Evolutionary conservation across 176 grass and related monocot species (phyloP).

Genomic region (Chrysopogon serrulatus): DNA sequence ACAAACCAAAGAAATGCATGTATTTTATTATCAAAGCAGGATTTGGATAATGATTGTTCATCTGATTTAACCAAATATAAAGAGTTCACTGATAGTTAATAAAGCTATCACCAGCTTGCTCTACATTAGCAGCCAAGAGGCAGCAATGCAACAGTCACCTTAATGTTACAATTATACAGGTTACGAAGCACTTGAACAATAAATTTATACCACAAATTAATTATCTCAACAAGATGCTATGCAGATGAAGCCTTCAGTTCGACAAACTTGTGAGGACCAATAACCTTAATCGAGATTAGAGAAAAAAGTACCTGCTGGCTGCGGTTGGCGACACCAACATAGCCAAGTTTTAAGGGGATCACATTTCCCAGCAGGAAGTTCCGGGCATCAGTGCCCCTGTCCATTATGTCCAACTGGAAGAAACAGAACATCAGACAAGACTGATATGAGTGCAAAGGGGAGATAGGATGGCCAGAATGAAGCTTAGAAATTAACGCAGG

Average conservation of each 20-base stretch:
- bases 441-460: neutral
- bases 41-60: neutral
- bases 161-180: neutral
- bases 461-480: neutral
- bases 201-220: neutral
- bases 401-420: slow-evolving; percentile 98
- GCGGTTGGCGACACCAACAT: slow-evolving; percentile 90
- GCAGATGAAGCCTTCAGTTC: neutral
- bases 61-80: neutral
- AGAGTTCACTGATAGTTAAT: neutral
- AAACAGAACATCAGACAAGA: slow-evolving; percentile 20
- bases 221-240: neutral
- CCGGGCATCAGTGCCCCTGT: slow-evolving; percentile 94
- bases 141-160: neutral
- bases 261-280: neutral
- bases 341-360: slow-evolving; percentile 87
- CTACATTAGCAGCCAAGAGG: neutral
- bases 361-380: slow-evolving; percentile 98
- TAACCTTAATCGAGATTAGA: neutral
- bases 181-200: neutral
- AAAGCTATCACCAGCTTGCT: neutral
- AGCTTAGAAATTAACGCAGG: neutral
- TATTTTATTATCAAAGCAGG: neutral
- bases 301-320: slow-evolving; percentile 66
- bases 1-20: neutral